phyloP scores from a whole-genome alignment of 768 basidiomycete genomes.

The Cystobasidium ongulense region DNA sequence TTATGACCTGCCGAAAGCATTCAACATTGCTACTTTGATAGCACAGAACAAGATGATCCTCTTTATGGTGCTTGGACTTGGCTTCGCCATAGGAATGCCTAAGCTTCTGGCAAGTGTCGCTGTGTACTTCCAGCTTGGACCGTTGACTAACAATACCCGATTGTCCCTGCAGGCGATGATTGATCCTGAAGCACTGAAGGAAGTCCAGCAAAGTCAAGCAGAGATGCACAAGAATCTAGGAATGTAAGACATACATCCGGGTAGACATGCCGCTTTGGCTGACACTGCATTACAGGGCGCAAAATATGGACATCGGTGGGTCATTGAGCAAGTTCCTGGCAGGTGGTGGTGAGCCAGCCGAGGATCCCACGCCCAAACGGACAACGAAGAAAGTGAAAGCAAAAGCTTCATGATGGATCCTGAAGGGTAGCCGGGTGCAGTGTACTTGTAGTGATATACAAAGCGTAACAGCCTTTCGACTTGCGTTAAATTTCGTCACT shows the following conservation, averaged over 20 bases:
- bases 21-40: slow-evolving; percentile 8
- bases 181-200: slow-evolving; percentile 21
- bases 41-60: slow-evolving; percentile 29
- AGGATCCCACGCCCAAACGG: neutral
- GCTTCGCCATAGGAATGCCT: slow-evolving; percentile 22
- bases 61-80: slow-evolving; percentile 13
- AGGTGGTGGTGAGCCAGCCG: neutral
- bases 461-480: too few species aligned
- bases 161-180: slow-evolving; percentile 5
- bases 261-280: neutral
- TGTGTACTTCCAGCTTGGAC: neutral
- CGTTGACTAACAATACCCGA: neutral
- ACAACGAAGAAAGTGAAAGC: neutral
- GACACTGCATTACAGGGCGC: slow-evolving; percentile 1
- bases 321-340: slow-evolving; percentile 21
- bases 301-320: slow-evolving; percentile 16
- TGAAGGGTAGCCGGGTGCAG: neutral
- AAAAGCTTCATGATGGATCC: neutral
- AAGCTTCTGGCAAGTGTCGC: slow-evolving; percentile 17
- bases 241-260: neutral
- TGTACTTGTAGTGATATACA: neutral
- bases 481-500: too few species aligned
- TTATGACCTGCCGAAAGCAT: slow-evolving; percentile 17
- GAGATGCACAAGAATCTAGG: slow-evolving; percentile 22
- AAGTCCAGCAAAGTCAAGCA: slow-evolving; percentile 22